Evolutionary conservation across 2,329 filamentous ascomycete species (phyloP), one percentile per base, ranked within the genome.

Genomic region (Aureobasidium namibiae): DNA sequence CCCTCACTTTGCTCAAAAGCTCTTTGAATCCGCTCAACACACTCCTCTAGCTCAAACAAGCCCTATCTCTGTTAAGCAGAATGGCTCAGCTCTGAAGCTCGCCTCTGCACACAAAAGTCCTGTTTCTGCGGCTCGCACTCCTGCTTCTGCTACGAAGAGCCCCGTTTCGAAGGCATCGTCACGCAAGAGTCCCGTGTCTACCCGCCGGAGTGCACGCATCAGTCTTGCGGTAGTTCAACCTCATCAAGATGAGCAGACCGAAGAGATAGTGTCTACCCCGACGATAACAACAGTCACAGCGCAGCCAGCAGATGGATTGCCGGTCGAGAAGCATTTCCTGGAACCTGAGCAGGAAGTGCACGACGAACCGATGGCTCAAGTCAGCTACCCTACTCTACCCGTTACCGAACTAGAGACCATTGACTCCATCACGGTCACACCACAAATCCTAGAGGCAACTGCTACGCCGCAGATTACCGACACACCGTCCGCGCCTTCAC

Each of bases 361-460:
- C 16, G 54, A 57, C 23, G 54, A 57, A 39, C 21, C 23, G 11
- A 57, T 46, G 42, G 54, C n/a, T 14, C 23, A 57, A 21, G 34
- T 57, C n/a, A 57, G 42, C 42, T 60, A 60, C 33, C 59, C 59
- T 48, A n/a, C 21, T 16, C 24, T 60, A 13, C 59, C 59, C 9
- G 24, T 26, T 11, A 21, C 34, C 14, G 41, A 60, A 29, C 16
- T 23, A 14, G 29, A 36, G 21, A 13, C 10, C 31, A 31, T 31
- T n/a, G 4, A 9, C n/a, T 18, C 21, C 13, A 29, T 16, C 46
- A 31, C 48, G 21, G 13, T 16, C 39, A 18, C 33, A 33, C 11
- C 38, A 24, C 31, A 14, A 38, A 38, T 29, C 16, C 23, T 16
- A 14, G 31, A 44, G 41, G 29, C 58, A 60, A 44, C 38, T 13